Evolutionary conservation across 768 basidiomycete species (phyloP), one percentile per base, ranked within the genome.

Genomic region (Lepiota brunneoincarnata): DNA sequence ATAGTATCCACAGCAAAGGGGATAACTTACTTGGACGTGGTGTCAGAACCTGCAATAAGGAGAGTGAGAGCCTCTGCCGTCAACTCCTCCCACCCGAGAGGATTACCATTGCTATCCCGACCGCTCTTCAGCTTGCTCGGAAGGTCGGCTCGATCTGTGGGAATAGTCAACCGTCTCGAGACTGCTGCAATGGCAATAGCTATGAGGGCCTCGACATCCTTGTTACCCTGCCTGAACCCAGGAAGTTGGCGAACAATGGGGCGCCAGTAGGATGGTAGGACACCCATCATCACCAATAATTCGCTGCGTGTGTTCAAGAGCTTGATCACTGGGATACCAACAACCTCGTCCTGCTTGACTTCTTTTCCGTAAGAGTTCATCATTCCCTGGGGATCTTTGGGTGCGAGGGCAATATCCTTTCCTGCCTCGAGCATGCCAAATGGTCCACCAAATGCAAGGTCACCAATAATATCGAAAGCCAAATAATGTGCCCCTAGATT

Each of bases 221-320:
- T 72, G 39, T 75, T 69, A 12, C 92, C 91, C 53, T 79, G 75
- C 10, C 75, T 70, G 70, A 85, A 92, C 87, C 90, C 91, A 18
- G 91, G 92, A 49, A 89, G 70, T 41, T 75, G 76, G 58, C 76
- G 75, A 34, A 78, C 79, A 56, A 82, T 69, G 2, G 89, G 87
- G 31, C 89, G 80, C 78, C 87, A 83, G 71, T 75, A 82, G 1
- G 82, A 75, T 0, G 90, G 88, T n/a, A 94, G 73, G 10, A 82
- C 84, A 12, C 92, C 93, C 75, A 93, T 84, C 0, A 89, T 83
- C 56, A 91, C 89, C 4, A 87, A 88, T 68, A 79, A 94, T 65
- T 92, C 91, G 56, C 93, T 93, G n/a, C 93, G 86, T 53, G 86
- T 86, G 67, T 95, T 94, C 44, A 96, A 79, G 57, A 95, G 91